These are phyloP conservation scores for Erodium maritimum DNA, from an alignment of 345 rosid genomes.

Conservation along the genomic window DNA sequence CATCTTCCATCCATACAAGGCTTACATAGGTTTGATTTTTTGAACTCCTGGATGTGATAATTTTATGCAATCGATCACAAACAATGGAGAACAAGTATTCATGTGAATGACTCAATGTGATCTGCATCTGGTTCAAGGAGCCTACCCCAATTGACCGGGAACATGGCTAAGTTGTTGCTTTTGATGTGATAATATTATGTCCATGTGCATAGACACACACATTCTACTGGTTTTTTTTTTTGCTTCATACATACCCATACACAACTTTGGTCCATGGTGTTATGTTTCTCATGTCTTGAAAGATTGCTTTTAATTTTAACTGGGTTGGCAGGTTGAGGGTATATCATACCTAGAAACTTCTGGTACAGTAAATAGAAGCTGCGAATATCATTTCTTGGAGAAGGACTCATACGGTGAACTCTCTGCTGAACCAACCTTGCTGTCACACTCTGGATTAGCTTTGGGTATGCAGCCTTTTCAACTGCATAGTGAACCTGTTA, in stretches of 20 bases:
- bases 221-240: neutral
- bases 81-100: too few relatives aligned
- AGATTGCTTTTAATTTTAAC: constrained; percentile 1
- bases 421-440: constrained; percentile 8
- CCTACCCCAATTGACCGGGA: too few relatives aligned
- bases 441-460: constrained; percentile 7
- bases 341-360: constrained; percentile 38
- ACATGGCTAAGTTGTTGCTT: too few relatives aligned
- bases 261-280: constrained; percentile 1
- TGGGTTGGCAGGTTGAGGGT: constrained; percentile 51
- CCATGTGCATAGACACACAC: neutral
- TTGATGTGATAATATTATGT: neutral
- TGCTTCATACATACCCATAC: neutral
- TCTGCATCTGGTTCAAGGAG: too few relatives aligned
- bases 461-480: constrained; percentile 14
- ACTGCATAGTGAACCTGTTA: constrained; percentile 17
- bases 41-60: too few relatives aligned
- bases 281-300: neutral
- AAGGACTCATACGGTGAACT: constrained; percentile 10
- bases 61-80: too few relatives aligned
- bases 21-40: too few relatives aligned
- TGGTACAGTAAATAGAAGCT: constrained; percentile 21
- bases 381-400: constrained; percentile 24
- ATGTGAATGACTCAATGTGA: too few relatives aligned
- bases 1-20: too few relatives aligned